Conservation (phyloP, 352 stramenopile genomes). For the Halophytophthora batemanensis region DNA sequence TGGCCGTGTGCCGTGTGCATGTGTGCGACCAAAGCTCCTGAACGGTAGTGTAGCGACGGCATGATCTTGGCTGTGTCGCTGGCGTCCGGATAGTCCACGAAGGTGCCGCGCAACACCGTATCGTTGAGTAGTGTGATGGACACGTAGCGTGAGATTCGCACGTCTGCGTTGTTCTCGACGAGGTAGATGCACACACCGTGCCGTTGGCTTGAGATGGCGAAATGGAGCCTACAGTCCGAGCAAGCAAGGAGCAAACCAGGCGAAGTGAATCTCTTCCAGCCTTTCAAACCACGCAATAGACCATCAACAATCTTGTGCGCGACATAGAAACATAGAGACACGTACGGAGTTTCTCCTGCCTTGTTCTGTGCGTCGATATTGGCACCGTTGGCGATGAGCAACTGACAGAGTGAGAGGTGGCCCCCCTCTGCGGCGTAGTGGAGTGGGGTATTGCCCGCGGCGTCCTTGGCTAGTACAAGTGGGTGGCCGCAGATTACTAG, state of each 20-base stretch:
- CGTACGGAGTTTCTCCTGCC: conserved; percentile 71
- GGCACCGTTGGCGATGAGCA: conserved; percentile 59
- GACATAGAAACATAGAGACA: conserved; percentile 4
- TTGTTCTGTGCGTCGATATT: conserved; percentile 82
- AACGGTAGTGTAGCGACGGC: conserved; percentile 50
- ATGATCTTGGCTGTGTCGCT: conserved; percentile 56
- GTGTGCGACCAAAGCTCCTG: conserved; percentile 22
- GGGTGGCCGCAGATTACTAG: conserved; percentile 72
- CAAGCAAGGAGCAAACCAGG: conserved; percentile 1
- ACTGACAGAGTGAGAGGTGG: conserved; percentile 58
- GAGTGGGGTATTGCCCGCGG: conserved; percentile 65
- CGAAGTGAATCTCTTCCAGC: not conserved
- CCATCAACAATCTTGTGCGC: not conserved
- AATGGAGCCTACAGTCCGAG: conserved; percentile 49
- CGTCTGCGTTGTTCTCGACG: conserved; percentile 57
- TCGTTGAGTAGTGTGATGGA: conserved; percentile 46
- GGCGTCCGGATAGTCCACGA: conserved; percentile 53
- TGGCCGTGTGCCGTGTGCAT: conserved; percentile 11
- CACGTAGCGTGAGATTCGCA: conserved; percentile 63
- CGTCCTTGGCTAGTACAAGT: conserved; percentile 58
- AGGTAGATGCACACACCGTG: conserved; percentile 64
- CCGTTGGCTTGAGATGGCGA: conserved; percentile 76
- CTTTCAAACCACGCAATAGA: not conserved
- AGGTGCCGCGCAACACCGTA: conserved; percentile 50
- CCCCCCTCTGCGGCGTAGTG: conserved; percentile 77